These are phyloP conservation scores for Quambalaria eucalypti DNA, from an alignment of 1,284 basidiomycete species.

Conservation along the genomic window DNA sequence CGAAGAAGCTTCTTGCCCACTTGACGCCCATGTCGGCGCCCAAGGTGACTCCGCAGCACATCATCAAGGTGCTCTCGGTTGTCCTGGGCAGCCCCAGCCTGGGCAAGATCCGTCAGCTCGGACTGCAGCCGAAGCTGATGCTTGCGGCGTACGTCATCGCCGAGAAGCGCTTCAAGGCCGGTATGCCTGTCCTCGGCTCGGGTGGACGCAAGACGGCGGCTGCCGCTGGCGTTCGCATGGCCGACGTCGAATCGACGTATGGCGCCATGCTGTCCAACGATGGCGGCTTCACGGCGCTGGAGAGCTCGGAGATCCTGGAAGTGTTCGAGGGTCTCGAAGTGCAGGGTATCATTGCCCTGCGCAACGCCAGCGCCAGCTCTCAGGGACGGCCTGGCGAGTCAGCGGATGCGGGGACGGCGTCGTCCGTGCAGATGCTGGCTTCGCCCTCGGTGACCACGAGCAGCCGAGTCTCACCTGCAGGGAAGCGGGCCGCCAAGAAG, in stretches of 20 bases:
- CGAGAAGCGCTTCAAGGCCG: slow-evolving; percentile 16
- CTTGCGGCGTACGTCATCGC: slow-evolving; percentile 34
- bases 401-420: too few species aligned
- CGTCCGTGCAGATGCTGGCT: too few species aligned
- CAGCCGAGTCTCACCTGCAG: slow-evolving; percentile 23
- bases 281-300: slow-evolving; percentile 20
- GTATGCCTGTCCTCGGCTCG: slow-evolving; percentile 17
- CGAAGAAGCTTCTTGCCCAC: slow-evolving; percentile 15
- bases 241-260: slow-evolving; percentile 38
- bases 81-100: slow-evolving; percentile 38
- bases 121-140: slow-evolving; percentile 40
- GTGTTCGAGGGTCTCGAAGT: slow-evolving; percentile 42
- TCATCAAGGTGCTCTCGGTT: slow-evolving; percentile 37
- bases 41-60: slow-evolving; percentile 37
- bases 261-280: slow-evolving; percentile 26
- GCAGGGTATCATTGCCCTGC: slow-evolving; percentile 31
- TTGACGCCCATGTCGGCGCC: slow-evolving; percentile 29
- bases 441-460: not conserved
- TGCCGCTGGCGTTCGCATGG: slow-evolving; percentile 15
- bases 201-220: not conserved
- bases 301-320: slow-evolving; percentile 36
- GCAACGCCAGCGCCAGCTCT: slow-evolving; percentile 3
- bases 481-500: slow-evolving; percentile 35
- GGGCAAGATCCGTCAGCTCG: slow-evolving; percentile 32
- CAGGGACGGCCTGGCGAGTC: too few species aligned